Conservation (phyloP, 805 yeast genomes). For the Pichia gijzeniarum region DNA sequence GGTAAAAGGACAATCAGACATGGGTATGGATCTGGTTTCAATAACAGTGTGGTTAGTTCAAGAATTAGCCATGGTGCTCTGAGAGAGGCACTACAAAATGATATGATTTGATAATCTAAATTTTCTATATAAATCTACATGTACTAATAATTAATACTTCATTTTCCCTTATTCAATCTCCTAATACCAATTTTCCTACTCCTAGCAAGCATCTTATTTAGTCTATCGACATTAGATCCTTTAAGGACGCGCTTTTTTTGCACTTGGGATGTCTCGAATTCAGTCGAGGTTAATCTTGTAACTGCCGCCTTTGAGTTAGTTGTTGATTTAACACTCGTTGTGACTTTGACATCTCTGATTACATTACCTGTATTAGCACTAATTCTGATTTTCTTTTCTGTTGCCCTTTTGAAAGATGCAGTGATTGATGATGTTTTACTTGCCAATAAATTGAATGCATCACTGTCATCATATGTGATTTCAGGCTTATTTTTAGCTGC, state of each 20-base stretch:
- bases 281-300: conserved; percentile 19
- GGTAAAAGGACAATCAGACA: conserved; percentile 36
- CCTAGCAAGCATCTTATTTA: conserved; percentile 14
- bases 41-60: conserved; percentile 29
- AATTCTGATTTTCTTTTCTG: conserved; percentile 14
- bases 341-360: conserved; percentile 27
- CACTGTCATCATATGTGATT: conserved; percentile 13
- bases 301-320: conserved; percentile 25
- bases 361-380: conserved; percentile 23
- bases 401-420: conserved; percentile 22
- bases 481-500: conserved; percentile 29
- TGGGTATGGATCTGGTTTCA: conserved; percentile 36
- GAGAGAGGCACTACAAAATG: conserved; percentile 37
- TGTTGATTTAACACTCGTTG: conserved; percentile 23
- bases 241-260: conserved; percentile 1
- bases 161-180: conserved; percentile 1
- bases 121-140: neutral
- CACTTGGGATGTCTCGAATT: conserved; percentile 3
- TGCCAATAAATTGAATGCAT: conserved; percentile 20
- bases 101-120: conserved; percentile 9
- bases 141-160: neutral
- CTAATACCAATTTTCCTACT: conserved; percentile 14
- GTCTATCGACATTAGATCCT: conserved; percentile 12
- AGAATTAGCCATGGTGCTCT: conserved; percentile 43
- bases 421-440: conserved; percentile 23